Conservation (phyloP, 225 moss, liverwort and hornwort species). For the Physcomitrium patens region DNA sequence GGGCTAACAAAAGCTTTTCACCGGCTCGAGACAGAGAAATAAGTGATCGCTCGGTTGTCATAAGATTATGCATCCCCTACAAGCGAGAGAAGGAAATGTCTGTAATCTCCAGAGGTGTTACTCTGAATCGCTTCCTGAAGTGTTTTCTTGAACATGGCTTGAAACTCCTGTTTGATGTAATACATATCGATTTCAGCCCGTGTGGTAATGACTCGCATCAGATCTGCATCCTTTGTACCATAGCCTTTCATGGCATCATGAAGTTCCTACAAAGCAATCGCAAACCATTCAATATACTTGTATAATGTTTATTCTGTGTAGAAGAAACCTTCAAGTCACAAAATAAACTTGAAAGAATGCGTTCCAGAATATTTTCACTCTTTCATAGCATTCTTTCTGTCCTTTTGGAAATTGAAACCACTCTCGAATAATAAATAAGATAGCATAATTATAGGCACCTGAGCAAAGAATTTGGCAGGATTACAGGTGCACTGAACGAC, state of each 20-base stretch:
- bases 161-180: constrained; percentile 56
- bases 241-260: constrained; percentile 38
- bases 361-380: not conserved
- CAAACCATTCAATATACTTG: not conserved
- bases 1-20: not conserved
- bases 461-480: constrained; percentile 57
- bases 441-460: constrained; percentile 27
- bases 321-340: not conserved
- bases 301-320: not conserved
- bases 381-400: not conserved
- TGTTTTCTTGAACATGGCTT: constrained; percentile 34
- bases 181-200: constrained; percentile 58
- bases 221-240: constrained; percentile 53
- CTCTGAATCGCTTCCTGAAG: constrained; percentile 46
- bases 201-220: constrained; percentile 58
- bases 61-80: constrained; percentile 36
- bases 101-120: constrained; percentile 59
- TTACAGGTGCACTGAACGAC: constrained; percentile 47
- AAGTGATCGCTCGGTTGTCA: not conserved
- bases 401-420: not conserved
- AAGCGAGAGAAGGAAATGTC: constrained; percentile 50
- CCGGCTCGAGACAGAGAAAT: not conserved
- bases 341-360: not conserved
- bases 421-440: not conserved
- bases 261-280: constrained; percentile 49